A percentile compares a stretch with the other conserved stretches of the same genome.
phyloP scores from a whole-genome alignment of 2,329 filamentous ascomycete genomes.

The Juglanconis oblonga region DNA sequence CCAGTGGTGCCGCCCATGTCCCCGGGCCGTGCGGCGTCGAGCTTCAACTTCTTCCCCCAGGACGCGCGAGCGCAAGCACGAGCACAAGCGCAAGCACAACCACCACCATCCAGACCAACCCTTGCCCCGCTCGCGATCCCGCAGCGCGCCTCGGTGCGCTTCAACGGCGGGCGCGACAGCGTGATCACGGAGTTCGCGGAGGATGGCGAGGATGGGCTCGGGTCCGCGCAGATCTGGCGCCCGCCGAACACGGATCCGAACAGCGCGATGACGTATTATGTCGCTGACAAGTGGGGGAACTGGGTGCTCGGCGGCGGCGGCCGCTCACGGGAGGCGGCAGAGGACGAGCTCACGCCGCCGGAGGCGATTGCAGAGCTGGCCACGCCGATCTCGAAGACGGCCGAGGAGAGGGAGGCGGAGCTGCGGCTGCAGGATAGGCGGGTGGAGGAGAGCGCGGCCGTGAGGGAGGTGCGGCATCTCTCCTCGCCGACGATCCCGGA shows the following conservation, averaged over 20 bases:
- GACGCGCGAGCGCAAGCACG: neutral
- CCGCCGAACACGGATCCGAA: constrained; percentile 44
- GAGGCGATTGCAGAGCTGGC: constrained; percentile 26
- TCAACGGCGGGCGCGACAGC: constrained; percentile 35
- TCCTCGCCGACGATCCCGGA: constrained; percentile 12
- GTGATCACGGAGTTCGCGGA: constrained; percentile 53
- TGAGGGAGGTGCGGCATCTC: constrained; percentile 18
- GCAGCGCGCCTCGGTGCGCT: constrained; percentile 1
- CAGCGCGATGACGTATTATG: constrained; percentile 45
- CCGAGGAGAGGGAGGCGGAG: constrained; percentile 13
- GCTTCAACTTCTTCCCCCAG: constrained; percentile 13
- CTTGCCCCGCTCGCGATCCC: constrained; percentile 38
- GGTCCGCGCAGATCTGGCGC: constrained; percentile 46
- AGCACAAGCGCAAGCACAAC: neutral
- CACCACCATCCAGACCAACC: constrained; percentile 32
- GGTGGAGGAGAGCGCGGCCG: constrained; percentile 17
- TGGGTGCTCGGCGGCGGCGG: constrained; percentile 45
- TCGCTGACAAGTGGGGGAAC: constrained; percentile 51
- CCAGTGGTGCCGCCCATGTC: constrained; percentile 12
- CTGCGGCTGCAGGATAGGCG: neutral
- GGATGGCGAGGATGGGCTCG: constrained; percentile 35
- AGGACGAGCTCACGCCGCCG: constrained; percentile 14
- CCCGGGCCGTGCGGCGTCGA: constrained; percentile 2
- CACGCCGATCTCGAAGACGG: constrained; percentile 15
- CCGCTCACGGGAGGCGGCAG: too few relatives aligned